These are phyloP conservation scores for Aspergillus japonicus DNA, from an alignment of 2,329 filamentous ascomycete genomes.

Conservation along the genomic window DNA sequence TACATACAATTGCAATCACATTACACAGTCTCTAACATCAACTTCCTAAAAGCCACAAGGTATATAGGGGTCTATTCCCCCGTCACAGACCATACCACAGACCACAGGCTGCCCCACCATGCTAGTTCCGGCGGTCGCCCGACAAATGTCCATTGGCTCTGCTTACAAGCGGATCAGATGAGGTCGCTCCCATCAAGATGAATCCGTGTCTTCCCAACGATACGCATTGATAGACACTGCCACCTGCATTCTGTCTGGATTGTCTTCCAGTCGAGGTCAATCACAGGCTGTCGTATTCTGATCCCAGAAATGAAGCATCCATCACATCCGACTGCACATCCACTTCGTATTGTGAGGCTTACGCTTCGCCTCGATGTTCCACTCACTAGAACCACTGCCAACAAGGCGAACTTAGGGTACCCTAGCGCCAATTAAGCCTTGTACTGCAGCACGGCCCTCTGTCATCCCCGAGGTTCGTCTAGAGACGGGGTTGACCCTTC, in stretches of 20 bases:
- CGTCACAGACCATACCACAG: background rate
- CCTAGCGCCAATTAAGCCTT: background rate
- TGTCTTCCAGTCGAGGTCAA: background rate
- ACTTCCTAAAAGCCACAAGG: too few relatives aligned
- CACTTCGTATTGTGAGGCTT: background rate
- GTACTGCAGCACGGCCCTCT: background rate
- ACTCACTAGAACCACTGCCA: background rate
- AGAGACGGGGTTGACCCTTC: background rate
- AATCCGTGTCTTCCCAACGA: too few relatives aligned
- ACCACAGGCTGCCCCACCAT: background rate
- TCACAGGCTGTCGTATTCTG: background rate
- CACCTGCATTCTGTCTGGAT: too few relatives aligned
- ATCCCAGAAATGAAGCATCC: background rate
- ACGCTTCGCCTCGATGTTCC: background rate
- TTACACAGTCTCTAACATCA: too few relatives aligned
- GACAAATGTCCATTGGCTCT: background rate
- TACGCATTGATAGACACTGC: too few relatives aligned
- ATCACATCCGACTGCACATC: background rate
- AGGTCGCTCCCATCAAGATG: too few relatives aligned
- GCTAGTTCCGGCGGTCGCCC: background rate
- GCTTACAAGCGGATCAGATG: background rate
- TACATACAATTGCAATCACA: too few relatives aligned
- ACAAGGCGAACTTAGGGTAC: background rate
- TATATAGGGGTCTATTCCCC: too few relatives aligned
- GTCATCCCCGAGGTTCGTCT: background rate